Percentiles rank a stretch among this genome's conserved stretches.
Evolutionary conservation across 495 filamentous ascomycete genomes (phyloP).

Genomic region (Xylaria nigripes): DNA sequence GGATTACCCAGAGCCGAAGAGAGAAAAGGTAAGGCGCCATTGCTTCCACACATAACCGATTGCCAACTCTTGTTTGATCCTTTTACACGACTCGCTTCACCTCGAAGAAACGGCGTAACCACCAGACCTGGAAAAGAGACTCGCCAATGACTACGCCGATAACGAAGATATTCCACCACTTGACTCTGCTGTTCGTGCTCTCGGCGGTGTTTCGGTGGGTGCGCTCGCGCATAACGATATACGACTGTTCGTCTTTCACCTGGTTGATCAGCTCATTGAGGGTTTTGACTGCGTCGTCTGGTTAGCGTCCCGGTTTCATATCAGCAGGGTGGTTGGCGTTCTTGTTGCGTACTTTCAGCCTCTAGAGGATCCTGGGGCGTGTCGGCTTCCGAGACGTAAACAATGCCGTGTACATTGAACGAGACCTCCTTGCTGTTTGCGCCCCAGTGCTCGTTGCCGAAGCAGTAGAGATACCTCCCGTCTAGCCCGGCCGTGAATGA

Average conservation of each 20-base stretch:
- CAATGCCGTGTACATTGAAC: constrained; percentile 98
- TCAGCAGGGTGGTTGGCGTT: not conserved
- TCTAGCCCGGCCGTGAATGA: constrained; percentile 79
- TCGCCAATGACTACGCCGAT: constrained; percentile 81
- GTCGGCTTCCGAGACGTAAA: constrained; percentile 89
- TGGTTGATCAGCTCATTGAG: constrained; percentile 79
- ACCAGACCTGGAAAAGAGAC: constrained; percentile 98
- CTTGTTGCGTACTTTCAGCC: constrained; percentile 55
- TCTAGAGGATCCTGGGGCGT: constrained; percentile 81
- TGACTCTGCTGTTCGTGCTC: constrained; percentile 93
- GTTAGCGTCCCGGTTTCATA: not conserved
- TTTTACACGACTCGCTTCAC: constrained; percentile 43
- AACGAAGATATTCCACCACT: constrained; percentile 99
- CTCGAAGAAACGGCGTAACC: constrained; percentile 98
- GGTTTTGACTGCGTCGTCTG: constrained; percentile 54
- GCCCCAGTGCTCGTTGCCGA: constrained; percentile 95
- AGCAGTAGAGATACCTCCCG: constrained; percentile 92
- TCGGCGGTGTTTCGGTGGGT: constrained; percentile 97
- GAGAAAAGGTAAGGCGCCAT: too few relatives aligned
- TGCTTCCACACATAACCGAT: too few relatives aligned
- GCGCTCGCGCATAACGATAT: constrained; percentile 90
- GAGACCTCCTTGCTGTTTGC: constrained; percentile 92
- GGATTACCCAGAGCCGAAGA: constrained; percentile 16
- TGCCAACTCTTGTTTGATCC: constrained; percentile 6
- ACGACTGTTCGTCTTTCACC: constrained; percentile 95